phyloP scores from a whole-genome alignment of 106 monocot genomes.

The Acorus calamus region DNA sequence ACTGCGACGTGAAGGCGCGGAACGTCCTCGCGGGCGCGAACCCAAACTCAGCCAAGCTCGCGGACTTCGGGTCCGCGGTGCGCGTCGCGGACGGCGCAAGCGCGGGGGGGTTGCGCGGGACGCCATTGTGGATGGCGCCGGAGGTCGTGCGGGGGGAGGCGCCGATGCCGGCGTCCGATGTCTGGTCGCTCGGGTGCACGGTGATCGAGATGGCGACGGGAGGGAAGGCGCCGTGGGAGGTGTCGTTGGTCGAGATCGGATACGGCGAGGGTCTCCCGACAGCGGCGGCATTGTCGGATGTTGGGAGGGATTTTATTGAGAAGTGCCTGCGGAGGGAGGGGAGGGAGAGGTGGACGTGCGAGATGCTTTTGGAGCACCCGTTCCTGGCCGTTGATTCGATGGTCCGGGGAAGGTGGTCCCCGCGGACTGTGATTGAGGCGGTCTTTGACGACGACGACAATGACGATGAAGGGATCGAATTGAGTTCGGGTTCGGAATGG shows the following conservation, averaged over 20 bases:
- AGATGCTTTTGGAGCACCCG: slow-evolving; percentile 45
- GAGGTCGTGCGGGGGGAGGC: slow-evolving; percentile 53
- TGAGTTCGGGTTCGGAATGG: background rate
- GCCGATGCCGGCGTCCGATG: slow-evolving; percentile 43
- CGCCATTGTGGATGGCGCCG: slow-evolving; percentile 88
- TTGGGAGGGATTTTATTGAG: slow-evolving; percentile 36
- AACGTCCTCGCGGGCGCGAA: slow-evolving; percentile 24
- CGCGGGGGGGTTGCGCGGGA: slow-evolving; percentile 17
- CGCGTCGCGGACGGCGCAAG: background rate
- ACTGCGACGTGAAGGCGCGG: slow-evolving; percentile 52
- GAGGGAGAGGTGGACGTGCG: slow-evolving; percentile 39
- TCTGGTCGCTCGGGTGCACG: slow-evolving; percentile 95
- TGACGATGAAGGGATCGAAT: background rate
- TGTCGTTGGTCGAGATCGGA: slow-evolving; percentile 28
- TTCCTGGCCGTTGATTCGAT: slow-evolving; percentile 25
- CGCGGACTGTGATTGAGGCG: slow-evolving; percentile 44
- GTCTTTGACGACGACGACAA: slow-evolving; percentile 17
- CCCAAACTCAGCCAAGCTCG: slow-evolving; percentile 17
- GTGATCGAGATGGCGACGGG: slow-evolving; percentile 61
- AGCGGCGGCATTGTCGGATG: slow-evolving; percentile 24
- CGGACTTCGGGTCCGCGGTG: slow-evolving; percentile 40
- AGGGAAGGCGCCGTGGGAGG: slow-evolving; percentile 50
- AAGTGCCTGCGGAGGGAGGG: slow-evolving; percentile 45
- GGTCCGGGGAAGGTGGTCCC: slow-evolving; percentile 21
- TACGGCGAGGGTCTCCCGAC: slow-evolving; percentile 37